These are phyloP conservation scores for Aotearoamyces nothofagi DNA, from an alignment of 2,329 filamentous ascomycete genomes.

Conservation along the genomic window DNA sequence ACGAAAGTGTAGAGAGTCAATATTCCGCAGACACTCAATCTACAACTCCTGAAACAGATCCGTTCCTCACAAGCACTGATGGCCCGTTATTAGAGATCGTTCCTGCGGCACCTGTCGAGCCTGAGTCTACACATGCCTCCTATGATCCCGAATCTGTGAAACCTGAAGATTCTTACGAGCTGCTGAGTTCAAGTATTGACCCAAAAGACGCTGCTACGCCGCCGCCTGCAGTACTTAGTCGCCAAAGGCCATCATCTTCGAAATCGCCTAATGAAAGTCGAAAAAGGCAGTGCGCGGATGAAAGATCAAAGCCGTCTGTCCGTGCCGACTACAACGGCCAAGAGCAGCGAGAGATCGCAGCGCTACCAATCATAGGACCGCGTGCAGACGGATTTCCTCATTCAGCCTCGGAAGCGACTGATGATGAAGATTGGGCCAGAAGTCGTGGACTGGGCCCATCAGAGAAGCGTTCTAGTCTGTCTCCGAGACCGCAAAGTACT, in stretches of 20 bases:
- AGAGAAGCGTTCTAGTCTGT: conserved; percentile 5
- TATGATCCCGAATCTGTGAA: not conserved
- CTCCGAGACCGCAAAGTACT: conserved; percentile 8
- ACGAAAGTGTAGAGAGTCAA: not conserved
- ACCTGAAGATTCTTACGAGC: not conserved
- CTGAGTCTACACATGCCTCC: conserved; percentile 2
- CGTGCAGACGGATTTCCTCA: conserved; percentile 3
- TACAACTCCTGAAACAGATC: not conserved
- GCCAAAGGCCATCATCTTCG: conserved; percentile 1
- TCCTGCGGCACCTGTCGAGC: conserved; percentile 3
- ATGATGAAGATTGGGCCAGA: conserved; percentile 4
- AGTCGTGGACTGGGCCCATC: conserved; percentile 4
- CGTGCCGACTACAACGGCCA: conserved; percentile 1
- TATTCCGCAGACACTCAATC: not conserved
- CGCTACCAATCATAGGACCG: not conserved
- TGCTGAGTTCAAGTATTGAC: conserved; percentile 1
- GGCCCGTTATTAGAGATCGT: conserved; percentile 2
- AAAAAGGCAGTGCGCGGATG: not conserved
- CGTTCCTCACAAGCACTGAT: conserved; percentile 1
- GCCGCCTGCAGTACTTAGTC: not conserved
- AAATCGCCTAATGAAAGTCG: conserved; percentile 4
- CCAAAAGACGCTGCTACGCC: conserved; percentile 1
- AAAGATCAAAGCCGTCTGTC: conserved; percentile 1
- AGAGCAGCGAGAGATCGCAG: not conserved
- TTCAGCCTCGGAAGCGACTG: conserved; percentile 5